Evolutionary conservation across 1,284 basidiomycete species (phyloP).

Genomic region (Amylostereum chailletii): DNA sequence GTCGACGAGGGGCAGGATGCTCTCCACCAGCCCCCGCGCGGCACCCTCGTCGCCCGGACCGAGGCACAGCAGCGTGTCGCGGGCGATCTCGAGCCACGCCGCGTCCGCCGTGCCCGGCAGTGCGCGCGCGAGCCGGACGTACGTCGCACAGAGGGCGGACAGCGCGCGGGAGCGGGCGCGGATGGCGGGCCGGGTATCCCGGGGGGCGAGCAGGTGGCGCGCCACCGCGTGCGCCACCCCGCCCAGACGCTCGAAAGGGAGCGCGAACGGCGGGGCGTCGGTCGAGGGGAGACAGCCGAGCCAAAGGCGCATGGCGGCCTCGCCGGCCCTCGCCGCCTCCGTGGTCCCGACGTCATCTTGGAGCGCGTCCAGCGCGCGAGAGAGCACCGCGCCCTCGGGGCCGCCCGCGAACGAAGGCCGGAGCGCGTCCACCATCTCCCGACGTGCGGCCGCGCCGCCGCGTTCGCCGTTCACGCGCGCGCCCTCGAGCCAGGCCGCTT

Average conservation of each 20-base stretch:
- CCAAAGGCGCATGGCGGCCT: constrained; percentile 52
- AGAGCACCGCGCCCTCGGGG: too few species aligned
- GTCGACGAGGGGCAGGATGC: constrained; percentile 37
- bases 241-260: constrained; percentile 50
- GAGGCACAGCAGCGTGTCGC: constrained; percentile 42
- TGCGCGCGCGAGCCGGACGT: constrained; percentile 45
- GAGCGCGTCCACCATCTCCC: constrained; percentile 20
- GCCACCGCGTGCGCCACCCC: constrained; percentile 40
- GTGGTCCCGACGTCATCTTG: constrained; percentile 17
- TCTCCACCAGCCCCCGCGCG: constrained; percentile 30
- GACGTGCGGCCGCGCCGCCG: constrained; percentile 58
- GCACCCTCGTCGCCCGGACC: constrained; percentile 61
- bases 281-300: constrained; percentile 45
- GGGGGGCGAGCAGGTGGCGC: constrained; percentile 35
- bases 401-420: background rate
- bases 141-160: constrained; percentile 41
- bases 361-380: constrained; percentile 2
- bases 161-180: constrained; percentile 15
- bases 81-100: constrained; percentile 58
- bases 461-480: constrained; percentile 59
- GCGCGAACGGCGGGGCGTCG: constrained; percentile 37
- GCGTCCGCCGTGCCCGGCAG: constrained; percentile 45
- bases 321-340: constrained; percentile 28
- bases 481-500: constrained; percentile 70
- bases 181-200: background rate